A percentile compares a stretch with the other conserved stretches of the same genome.
phyloP scores from a whole-genome alignment of 768 basidiomycete species.

The Mycena rosella region DNA sequence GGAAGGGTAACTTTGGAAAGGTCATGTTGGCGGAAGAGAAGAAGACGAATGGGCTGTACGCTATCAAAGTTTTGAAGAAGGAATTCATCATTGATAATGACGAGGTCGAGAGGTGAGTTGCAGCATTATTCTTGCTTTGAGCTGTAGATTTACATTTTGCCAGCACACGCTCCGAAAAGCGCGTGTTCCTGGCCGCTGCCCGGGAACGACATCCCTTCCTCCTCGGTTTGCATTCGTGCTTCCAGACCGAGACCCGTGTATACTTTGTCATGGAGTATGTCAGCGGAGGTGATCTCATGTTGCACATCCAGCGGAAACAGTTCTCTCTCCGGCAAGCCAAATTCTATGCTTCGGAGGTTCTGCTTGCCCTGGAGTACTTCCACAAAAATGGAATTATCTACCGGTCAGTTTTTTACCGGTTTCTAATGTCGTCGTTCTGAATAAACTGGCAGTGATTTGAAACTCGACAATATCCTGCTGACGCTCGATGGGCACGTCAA shows the following conservation, averaged over 20 bases:
- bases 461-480: slow-evolving; percentile 97
- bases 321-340: slow-evolving; percentile 99
- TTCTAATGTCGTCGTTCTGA: slow-evolving; percentile 11
- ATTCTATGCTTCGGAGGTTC: slow-evolving; percentile 97
- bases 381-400: slow-evolving; percentile 99
- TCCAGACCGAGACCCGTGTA: slow-evolving; percentile 99
- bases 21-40: slow-evolving; percentile 99
- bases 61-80: slow-evolving; percentile 99
- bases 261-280: slow-evolving; percentile 99
- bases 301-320: slow-evolving; percentile 99
- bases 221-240: slow-evolving; percentile 96
- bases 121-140: slow-evolving; percentile 3
- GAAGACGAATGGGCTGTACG: slow-evolving; percentile 86
- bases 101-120: slow-evolving; percentile 93
- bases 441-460: slow-evolving; percentile 79
- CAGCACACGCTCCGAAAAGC: slow-evolving; percentile 98
- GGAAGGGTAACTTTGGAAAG: slow-evolving; percentile 99
- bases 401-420: slow-evolving; percentile 67
- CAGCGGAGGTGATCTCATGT: slow-evolving; percentile 98
- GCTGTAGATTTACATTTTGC: slow-evolving; percentile 31
- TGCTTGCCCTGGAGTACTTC: slow-evolving; percentile 97
- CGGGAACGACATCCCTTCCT: slow-evolving; percentile 97
- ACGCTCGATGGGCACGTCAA: slow-evolving; percentile 98
- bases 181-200: slow-evolving; percentile 97
- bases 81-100: slow-evolving; percentile 99